Evolutionary conservation across 345 rosid genomes (phyloP).

Genomic region (Pistacia integerrima): DNA sequence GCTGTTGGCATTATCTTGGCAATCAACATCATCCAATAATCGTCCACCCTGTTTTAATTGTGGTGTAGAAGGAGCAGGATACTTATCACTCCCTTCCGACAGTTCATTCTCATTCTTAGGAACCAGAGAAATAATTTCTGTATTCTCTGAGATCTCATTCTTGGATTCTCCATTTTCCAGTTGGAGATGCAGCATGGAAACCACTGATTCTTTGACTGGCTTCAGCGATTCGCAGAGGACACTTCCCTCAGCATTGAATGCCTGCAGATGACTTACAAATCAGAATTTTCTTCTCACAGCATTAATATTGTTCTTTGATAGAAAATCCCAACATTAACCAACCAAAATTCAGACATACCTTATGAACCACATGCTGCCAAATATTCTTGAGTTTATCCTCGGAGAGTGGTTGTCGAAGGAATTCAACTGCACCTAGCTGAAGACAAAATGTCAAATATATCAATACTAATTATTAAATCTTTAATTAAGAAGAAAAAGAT

Average conservation of each 20-base stretch:
- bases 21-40: conserved; percentile 64
- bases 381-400: conserved; percentile 83
- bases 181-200: conserved; percentile 54
- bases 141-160: conserved; percentile 26
- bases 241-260: conserved; percentile 66
- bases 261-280: conserved; percentile 51
- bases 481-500: background rate
- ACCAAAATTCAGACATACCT: conserved; percentile 43
- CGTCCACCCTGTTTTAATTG: conserved; percentile 64
- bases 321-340: conserved; percentile 4
- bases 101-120: conserved; percentile 40
- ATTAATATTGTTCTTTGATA: background rate
- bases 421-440: conserved; percentile 98
- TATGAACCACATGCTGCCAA: conserved; percentile 98
- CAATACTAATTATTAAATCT: background rate
- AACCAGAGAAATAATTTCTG: conserved; percentile 29
- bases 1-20: conserved; percentile 62
- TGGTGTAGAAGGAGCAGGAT: conserved; percentile 87
- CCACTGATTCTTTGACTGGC: conserved; percentile 73
- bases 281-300: conserved; percentile 15
- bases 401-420: conserved; percentile 79
- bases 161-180: conserved; percentile 34
- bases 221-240: conserved; percentile 56
- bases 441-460: conserved; percentile 34
- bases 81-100: conserved; percentile 46